Evolutionary conservation across 352 stramenopile genomes (phyloP), one percentile per base, ranked within the genome.

Genomic region (Phytophthora vignae): DNA sequence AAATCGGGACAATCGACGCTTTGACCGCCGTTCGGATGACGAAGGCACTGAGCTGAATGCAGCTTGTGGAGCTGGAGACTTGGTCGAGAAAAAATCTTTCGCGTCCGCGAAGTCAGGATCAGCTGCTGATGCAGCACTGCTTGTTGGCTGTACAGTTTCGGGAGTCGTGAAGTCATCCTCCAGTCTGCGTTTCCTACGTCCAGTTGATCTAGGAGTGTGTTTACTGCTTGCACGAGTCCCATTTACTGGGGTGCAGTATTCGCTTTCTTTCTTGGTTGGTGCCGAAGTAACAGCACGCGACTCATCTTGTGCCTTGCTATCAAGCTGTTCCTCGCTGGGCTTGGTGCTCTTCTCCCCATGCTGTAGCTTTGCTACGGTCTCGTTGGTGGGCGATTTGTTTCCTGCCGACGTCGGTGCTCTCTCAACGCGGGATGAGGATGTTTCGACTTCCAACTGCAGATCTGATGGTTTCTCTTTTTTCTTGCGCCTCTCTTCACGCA

Each of bases 401-500:
- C 15, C 14, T 49, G n/a, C n/a, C n/a, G n/a, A 27, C 17, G 46
- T n/a, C 3, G n/a, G 46, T 9, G 11, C 14, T 17, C 40, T 48
- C 40, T 17, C 40, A 46, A 46, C 12, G 15, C 6, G 11, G 14
- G 40, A 48, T 21, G 40, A 9, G 2, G 40, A 48, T 21, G 11
- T 4, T 56, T 61, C 22, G 36, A 38, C 60, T 62, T 15, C 33
- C 12, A 40, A 10, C 4, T 40, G 33, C 33, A 40, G 33, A 40
- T 14, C 12, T 40, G 33, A 40, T 14, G 10, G 33, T 15, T 61
- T 49, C 46, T 77, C 69, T 44, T 82, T 71, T 50, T 78, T 90
- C 38, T 71, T 80, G 7, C 79, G 71, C n/a, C 82, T 69, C 38
- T 88, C 83, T 25, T 90, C 79, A 4, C 75, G 73, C 14, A 92